Conservation (phyloP, 2,329 filamentous ascomycete genomes). For the Verticillium zaregamsianum region DNA sequence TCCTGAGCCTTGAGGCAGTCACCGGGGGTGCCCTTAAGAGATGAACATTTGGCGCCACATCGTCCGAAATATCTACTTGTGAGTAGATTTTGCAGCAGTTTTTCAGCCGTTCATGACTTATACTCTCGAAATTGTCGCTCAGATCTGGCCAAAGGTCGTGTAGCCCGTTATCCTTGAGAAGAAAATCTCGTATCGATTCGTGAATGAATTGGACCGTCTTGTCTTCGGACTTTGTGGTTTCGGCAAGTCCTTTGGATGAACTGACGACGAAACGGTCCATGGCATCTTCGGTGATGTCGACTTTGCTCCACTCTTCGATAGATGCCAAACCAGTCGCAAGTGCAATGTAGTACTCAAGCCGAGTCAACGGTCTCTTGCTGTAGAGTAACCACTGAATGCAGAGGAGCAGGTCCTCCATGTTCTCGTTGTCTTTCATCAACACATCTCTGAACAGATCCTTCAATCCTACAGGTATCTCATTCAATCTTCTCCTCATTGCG, state of each 20-base stretch:
- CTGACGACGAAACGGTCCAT: slow-evolving; percentile 23
- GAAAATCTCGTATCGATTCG: slow-evolving; percentile 44
- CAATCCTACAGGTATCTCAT: slow-evolving; percentile 28
- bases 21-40: too few relatives aligned
- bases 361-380: slow-evolving; percentile 28
- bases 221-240: slow-evolving; percentile 21
- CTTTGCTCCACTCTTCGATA: slow-evolving; percentile 15
- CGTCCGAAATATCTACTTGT: too few relatives aligned
- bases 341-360: slow-evolving; percentile 30
- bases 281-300: slow-evolving; percentile 18
- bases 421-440: slow-evolving; percentile 30
- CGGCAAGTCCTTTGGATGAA: slow-evolving; percentile 41
- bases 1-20: too few relatives aligned
- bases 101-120: slow-evolving; percentile 23
- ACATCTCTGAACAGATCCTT: slow-evolving; percentile 38
- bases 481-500: slow-evolving; percentile 15
- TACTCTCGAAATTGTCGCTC: slow-evolving; percentile 21
- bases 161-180: slow-evolving; percentile 31
- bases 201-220: slow-evolving; percentile 45
- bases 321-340: slow-evolving; percentile 13
- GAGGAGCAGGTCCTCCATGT: slow-evolving; percentile 29
- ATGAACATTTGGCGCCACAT: too few relatives aligned
- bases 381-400: slow-evolving; percentile 41
- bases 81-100: too few relatives aligned
- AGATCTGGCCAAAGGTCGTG: slow-evolving; percentile 19